A percentile compares a stretch with the other conserved stretches of the same genome.
phyloP scores from a whole-genome alignment of 345 rosid genomes.

The Hibiscus mutabilis region DNA sequence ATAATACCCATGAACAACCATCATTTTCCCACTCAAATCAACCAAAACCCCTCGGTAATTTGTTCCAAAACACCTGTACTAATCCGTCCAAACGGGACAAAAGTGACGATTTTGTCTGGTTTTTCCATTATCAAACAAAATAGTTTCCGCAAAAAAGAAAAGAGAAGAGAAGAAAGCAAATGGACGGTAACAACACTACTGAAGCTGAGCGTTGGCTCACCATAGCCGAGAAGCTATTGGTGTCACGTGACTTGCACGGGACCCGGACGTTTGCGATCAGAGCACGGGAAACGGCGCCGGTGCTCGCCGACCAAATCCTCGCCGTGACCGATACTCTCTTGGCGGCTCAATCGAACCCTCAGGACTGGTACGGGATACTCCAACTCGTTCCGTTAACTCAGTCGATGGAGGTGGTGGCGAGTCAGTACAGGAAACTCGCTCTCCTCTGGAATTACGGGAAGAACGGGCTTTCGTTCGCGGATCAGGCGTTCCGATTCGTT shows the following conservation, averaged over 20 bases:
- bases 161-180: constrained; percentile 10
- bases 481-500: constrained; percentile 61
- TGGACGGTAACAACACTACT: constrained; percentile 32
- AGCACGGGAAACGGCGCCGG: constrained; percentile 68
- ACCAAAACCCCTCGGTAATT: no score
- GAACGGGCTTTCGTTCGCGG: constrained; percentile 62
- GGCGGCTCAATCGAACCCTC: constrained; percentile 44
- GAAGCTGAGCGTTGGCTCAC: constrained; percentile 85
- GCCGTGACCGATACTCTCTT: constrained; percentile 74
- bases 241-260: constrained; percentile 69
- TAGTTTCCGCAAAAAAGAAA: neutral
- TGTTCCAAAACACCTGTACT: neutral
- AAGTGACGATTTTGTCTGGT: constrained; percentile 1
- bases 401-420: constrained; percentile 54
- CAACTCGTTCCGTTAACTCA: constrained; percentile 63
- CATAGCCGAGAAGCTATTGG: constrained; percentile 74
- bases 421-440: constrained; percentile 76
- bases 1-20: neutral
- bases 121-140: neutral
- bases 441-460: constrained; percentile 54
- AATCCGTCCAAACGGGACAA: neutral
- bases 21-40: neutral
- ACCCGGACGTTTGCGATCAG: constrained; percentile 77
- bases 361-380: constrained; percentile 76
- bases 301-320: constrained; percentile 58